A percentile compares a stretch with the other conserved stretches of the same genome.
phyloP scores from a whole-genome alignment of 2,329 filamentous ascomycete species.

The Epichloe gansuensis region DNA sequence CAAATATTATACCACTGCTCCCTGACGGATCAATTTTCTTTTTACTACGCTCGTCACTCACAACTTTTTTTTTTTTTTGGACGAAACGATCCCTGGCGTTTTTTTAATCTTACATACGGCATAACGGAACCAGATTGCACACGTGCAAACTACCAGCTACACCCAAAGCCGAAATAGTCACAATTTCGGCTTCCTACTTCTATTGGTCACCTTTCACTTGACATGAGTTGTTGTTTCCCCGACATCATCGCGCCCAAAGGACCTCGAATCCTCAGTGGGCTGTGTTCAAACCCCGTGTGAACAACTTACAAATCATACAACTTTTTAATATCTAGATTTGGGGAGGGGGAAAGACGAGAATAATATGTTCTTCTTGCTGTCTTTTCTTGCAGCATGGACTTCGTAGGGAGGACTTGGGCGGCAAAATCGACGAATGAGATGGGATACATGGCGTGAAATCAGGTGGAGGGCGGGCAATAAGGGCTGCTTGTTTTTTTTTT shows the following conservation, averaged over 20 bases:
- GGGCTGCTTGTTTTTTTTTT: background rate
- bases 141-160: background rate
- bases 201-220: background rate
- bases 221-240: background rate
- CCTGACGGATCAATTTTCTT: background rate
- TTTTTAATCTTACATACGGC: background rate
- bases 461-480: background rate
- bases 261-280: background rate
- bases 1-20: constrained; percentile 4
- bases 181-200: background rate
- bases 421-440: background rate
- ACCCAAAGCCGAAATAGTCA: background rate
- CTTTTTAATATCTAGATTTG: constrained; percentile 6
- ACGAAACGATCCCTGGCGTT: constrained; percentile 9
- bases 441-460: background rate
- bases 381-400: background rate
- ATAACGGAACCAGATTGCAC: background rate
- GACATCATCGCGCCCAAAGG: background rate
- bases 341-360: background rate
- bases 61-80: background rate
- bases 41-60: background rate
- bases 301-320: constrained; percentile 1
- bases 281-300: background rate
- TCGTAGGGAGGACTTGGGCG: background rate
- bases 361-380: background rate